Base-by-base conservation (phyloP, 1,139 yeast species). In the Taphrina populina region DNA sequence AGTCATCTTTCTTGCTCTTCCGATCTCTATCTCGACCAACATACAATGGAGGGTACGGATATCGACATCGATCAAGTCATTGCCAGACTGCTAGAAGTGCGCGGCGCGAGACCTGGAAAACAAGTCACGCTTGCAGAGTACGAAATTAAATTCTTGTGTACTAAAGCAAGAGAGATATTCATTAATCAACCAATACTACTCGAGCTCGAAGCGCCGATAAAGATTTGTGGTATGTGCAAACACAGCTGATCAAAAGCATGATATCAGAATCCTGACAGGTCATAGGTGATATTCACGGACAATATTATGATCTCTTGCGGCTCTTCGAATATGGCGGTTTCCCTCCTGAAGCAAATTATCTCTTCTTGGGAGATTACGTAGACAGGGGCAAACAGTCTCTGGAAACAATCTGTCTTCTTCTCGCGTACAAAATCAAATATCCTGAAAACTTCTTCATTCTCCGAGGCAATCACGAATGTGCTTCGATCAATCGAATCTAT, bases 41-140 rank as follows among this genome's bases (percentile, higher is more conserved):
- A n/a, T n/a, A 21, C 37, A 29, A 43, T 43, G 47, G 52, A 45
- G 24, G 41, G 40, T 49, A 52, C 49, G 19, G 95, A 90, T 72
- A 95, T 95, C 58, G 97, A 92, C 70, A 86, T 92, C 69, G 98
- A 92, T 72, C 88, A 95, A 67, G 90, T 92, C 68, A 94, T 92
- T 71, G 97, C 92, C 74, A 83, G 97, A 77, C 80, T 92, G 68
- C 78, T 92, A 66, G 98, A 92, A 72, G 98, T 92, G 56, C 83
- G 98, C 73, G 98, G 98, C 62, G 87, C 95, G 62, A 83, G 96
- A 71, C 98, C 98, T 21, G 98, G 98, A 46, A 90, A 88, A 71
- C 96, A 88, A 70, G 98, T 92, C 51, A 88, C 88, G 61, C 78
- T 92, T 61, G 86, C 85, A 64, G 98, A 92, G 72, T 88, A 82